A percentile compares a stretch with the other conserved stretches of the same genome.
phyloP scores from a whole-genome alignment of 139 green algal genomes.

The Ostreobium quekettii region DNA sequence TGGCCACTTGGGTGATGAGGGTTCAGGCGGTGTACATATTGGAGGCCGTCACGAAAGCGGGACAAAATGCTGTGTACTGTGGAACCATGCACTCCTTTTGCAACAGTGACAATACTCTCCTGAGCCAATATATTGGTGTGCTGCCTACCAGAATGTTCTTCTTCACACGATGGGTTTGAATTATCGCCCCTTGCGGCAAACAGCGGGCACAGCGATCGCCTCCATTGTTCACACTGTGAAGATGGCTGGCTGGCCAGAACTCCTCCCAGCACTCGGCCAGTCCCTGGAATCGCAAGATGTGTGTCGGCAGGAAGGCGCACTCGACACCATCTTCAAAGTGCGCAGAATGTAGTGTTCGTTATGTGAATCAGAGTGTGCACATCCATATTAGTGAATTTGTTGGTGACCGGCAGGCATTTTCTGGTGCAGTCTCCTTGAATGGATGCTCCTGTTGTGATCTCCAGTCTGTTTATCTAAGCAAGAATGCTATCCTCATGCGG shows the following conservation, averaged over 20 bases:
- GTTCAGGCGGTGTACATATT: background rate
- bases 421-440: too few species aligned
- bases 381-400: too few species aligned
- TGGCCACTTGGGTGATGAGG: too few species aligned
- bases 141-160: constrained; percentile 39
- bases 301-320: constrained; percentile 62
- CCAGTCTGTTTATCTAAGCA: too few species aligned
- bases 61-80: constrained; percentile 1
- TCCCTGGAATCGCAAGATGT: constrained; percentile 36
- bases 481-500: too few species aligned
- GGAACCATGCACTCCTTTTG: background rate
- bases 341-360: too few species aligned
- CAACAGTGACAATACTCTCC: background rate
- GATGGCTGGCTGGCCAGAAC: constrained; percentile 64
- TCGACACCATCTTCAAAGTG: constrained; percentile 88
- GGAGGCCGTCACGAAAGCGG: background rate
- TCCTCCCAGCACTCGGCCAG: constrained; percentile 52
- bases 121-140: too few species aligned
- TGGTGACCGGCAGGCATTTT: too few species aligned
- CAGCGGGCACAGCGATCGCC: constrained; percentile 62
- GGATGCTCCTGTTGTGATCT: too few species aligned
- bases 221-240: constrained; percentile 44
- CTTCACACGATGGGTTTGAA: constrained; percentile 55
- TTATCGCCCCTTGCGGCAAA: constrained; percentile 61
- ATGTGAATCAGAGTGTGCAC: too few species aligned